phyloP scores from a whole-genome alignment of 345 rosid genomes.

The Kernera saxatilis region DNA sequence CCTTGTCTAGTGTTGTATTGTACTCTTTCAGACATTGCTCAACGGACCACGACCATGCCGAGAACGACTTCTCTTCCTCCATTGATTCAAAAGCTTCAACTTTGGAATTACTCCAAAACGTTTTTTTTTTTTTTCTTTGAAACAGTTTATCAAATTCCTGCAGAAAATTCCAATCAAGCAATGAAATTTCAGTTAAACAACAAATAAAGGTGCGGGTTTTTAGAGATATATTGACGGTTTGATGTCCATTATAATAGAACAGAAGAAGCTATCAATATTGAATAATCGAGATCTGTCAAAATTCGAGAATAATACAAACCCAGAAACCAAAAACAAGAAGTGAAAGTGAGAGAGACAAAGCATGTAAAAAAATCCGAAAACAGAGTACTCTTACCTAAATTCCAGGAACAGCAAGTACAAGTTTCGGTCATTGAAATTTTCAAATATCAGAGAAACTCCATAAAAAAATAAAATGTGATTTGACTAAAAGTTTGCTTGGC shows the following conservation, averaged over 20 bases:
- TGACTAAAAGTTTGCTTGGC: constrained; percentile 46
- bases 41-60: constrained; percentile 82
- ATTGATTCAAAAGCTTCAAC: constrained; percentile 17
- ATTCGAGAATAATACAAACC: neutral
- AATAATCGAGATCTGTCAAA: neutral
- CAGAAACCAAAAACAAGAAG: neutral
- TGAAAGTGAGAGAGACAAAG: neutral
- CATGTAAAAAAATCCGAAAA: neutral
- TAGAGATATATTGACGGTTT: neutral
- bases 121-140: neutral
- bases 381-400: constrained; percentile 29
- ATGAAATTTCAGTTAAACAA: neutral
- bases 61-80: constrained; percentile 63
- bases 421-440: neutral
- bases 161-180: neutral
- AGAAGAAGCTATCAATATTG: neutral
- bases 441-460: neutral
- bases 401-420: neutral
- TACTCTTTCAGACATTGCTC: constrained; percentile 69
- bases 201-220: neutral
- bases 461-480: neutral
- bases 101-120: neutral
- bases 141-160: constrained; percentile 30
- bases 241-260: neutral
- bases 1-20: constrained; percentile 61